These are phyloP conservation scores for Tolypocladium tundrense DNA, from an alignment of 2,329 filamentous ascomycete species.

Conservation along the genomic window DNA sequence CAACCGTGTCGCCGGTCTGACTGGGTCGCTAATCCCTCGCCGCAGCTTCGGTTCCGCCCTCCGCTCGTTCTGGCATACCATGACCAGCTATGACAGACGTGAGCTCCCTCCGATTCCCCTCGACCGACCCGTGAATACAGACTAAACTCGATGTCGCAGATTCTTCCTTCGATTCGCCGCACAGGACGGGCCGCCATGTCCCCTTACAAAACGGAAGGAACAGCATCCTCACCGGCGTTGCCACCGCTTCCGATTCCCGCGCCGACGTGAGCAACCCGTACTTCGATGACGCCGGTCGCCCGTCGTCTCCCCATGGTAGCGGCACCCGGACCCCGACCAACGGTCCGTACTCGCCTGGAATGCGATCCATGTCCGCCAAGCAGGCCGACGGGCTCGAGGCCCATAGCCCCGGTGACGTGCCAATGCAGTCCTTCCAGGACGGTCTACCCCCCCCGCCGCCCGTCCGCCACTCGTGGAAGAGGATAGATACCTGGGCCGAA, in stretches of 20 bases:
- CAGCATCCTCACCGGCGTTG: constrained; percentile 75
- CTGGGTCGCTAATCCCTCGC: constrained; percentile 8
- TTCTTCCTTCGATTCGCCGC: constrained; percentile 86
- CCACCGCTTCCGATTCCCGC: constrained; percentile 82
- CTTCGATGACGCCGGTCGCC: constrained; percentile 56
- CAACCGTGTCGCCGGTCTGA: background rate
- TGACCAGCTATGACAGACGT: constrained; percentile 63
- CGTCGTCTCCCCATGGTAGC: constrained; percentile 38
- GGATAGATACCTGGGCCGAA: constrained; percentile 90
- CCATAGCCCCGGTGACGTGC: constrained; percentile 71
- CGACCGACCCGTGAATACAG: background rate
- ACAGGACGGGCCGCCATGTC: constrained; percentile 82
- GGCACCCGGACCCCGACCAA: constrained; percentile 38
- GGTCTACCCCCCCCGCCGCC: constrained; percentile 85
- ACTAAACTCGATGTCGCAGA: constrained; percentile 40
- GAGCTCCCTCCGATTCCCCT: constrained; percentile 18
- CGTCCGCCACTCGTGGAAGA: constrained; percentile 79
- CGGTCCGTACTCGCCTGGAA: constrained; percentile 80
- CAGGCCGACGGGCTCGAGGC: constrained; percentile 60
- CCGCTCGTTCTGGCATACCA: constrained; percentile 91
- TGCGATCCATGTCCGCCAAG: constrained; percentile 67
- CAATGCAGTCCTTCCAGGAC: constrained; percentile 91
- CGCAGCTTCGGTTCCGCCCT: constrained; percentile 59
- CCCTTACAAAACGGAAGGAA: constrained; percentile 75
- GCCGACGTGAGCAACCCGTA: constrained; percentile 73